Evolutionary conservation across 192 early-diverging fungal species (phyloP).

Genomic region (Entomortierella parvispora): DNA sequence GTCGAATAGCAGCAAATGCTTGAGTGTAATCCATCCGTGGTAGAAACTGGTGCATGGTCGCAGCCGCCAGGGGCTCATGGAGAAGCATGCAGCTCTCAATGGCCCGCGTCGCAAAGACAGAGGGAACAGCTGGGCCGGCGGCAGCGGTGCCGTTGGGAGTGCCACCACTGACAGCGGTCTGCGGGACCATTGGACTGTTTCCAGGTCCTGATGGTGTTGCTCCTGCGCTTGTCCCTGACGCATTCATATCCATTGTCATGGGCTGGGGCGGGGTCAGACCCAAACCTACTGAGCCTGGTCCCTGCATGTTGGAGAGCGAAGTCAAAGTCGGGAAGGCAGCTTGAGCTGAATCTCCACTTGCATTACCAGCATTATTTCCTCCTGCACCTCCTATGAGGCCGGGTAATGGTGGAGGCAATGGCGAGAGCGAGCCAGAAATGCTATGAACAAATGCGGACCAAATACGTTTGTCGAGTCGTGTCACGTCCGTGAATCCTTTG

Average conservation of each 20-base stretch:
- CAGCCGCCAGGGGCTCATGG: conserved; percentile 29
- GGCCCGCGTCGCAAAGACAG: conserved; percentile 18
- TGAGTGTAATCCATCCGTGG: conserved; percentile 37
- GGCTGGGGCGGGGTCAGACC: too few relatives aligned
- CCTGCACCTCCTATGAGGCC: too few relatives aligned
- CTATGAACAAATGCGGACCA: conserved; percentile 26
- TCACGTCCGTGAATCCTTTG: conserved; percentile 25
- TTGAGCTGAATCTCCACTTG: too few relatives aligned
- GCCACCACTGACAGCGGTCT: neutral
- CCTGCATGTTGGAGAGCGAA: too few relatives aligned
- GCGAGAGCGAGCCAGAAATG: neutral
- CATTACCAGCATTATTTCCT: too few relatives aligned
- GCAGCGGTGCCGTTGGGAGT: neutral
- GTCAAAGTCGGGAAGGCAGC: too few relatives aligned
- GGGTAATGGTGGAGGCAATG: neutral
- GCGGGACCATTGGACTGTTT: too few relatives aligned
- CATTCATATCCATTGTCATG: too few relatives aligned
- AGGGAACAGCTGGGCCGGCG: conserved; percentile 3
- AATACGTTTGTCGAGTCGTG: conserved; percentile 18
- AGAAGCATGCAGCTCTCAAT: conserved; percentile 39
- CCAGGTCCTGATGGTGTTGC: too few relatives aligned
- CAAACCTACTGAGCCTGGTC: too few relatives aligned
- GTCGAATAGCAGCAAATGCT: conserved; percentile 22
- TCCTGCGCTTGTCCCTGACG: too few relatives aligned
- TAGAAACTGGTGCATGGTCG: conserved; percentile 32